phyloP scores from a whole-genome alignment of 129 eudicot species.

The Flaveria sonorensis region DNA sequence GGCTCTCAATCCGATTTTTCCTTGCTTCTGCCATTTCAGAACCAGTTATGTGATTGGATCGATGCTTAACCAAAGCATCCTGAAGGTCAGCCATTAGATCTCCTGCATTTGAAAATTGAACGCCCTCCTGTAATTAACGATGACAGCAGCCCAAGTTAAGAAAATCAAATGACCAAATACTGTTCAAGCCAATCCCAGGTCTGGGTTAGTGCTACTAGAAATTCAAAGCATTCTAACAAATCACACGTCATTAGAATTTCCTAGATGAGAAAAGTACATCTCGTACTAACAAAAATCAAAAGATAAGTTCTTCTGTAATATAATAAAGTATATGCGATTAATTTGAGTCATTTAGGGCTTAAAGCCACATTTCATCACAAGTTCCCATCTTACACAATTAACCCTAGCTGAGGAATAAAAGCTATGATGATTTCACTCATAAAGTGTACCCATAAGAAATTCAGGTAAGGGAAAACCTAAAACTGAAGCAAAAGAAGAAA shows the following conservation, averaged over 20 bases:
- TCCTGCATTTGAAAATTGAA: slow-evolving; percentile 45
- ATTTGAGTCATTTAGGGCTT: background rate
- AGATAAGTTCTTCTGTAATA: background rate
- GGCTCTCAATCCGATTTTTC: slow-evolving; percentile 65
- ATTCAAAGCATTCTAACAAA: slow-evolving; percentile 4
- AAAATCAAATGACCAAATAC: background rate
- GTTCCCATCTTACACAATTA: background rate
- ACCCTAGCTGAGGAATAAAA: background rate
- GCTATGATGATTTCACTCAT: background rate
- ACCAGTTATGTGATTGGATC: slow-evolving; percentile 58
- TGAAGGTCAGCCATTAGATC: slow-evolving; percentile 82
- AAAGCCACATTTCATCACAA: background rate
- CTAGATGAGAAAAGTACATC: background rate
- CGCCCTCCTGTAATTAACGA: slow-evolving; percentile 43
- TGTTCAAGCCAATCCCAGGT: background rate
- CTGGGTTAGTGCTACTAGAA: background rate
- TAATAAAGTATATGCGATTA: too few species aligned
- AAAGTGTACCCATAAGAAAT: background rate
- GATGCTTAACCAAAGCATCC: slow-evolving; percentile 68
- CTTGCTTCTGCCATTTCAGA: slow-evolving; percentile 54
- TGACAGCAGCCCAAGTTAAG: background rate
- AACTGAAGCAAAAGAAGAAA: slow-evolving; percentile 10
- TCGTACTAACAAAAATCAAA: background rate
- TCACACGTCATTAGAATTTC: background rate
- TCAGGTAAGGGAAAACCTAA: background rate